Evolutionary conservation across 2,329 filamentous ascomycete species (phyloP), one percentile per base, ranked within the genome.

Genomic region (Stagonosporopsis tanaceti): DNA sequence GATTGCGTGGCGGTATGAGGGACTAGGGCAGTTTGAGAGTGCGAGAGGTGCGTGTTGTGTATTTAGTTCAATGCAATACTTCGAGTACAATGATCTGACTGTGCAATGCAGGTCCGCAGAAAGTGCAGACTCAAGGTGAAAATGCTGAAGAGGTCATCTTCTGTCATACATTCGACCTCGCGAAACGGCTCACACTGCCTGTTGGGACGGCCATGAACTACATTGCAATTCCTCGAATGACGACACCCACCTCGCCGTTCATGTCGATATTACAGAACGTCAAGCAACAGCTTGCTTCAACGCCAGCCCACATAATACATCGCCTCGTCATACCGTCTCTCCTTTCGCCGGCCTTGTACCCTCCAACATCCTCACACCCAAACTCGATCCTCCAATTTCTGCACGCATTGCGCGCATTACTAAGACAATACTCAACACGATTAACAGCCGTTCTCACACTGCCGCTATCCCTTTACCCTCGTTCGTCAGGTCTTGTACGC

Each of bases 1-100:
- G 80, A 99, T 99, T 80, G 95, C 95, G 3, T 99, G 95, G 95
- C 85, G 95, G 75, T 99, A 99, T 78, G 93, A 98, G 77, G 85
- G 87, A 32, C 77, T 98, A 50, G 90, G 90, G 15, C 89, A 90
- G 63, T 88, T 88, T 66, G 87, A 87, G 39, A 83, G 82, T 64
- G 80, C 79, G 69, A 84, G 87, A 88, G 87, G 89, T 90, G 82
- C 77, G 84, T 73, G 38, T 55, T 64, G 62, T 69, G 58, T 50
- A 66, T 60, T 60, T 65, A 64, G 47, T 30, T 40, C 47, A 53
- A 71, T 71, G 55, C 48, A 46, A 60, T 61, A 38, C 24, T 9
- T 35, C 46, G 1, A 5, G 14, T 8, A 27, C 12, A 11, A 17
- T 32, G 24, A 45, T 69, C 68, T 72, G 60, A 70, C 61, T 15